Conservation (phyloP, 257 asterid species). For the Ligustrum vulgare region DNA sequence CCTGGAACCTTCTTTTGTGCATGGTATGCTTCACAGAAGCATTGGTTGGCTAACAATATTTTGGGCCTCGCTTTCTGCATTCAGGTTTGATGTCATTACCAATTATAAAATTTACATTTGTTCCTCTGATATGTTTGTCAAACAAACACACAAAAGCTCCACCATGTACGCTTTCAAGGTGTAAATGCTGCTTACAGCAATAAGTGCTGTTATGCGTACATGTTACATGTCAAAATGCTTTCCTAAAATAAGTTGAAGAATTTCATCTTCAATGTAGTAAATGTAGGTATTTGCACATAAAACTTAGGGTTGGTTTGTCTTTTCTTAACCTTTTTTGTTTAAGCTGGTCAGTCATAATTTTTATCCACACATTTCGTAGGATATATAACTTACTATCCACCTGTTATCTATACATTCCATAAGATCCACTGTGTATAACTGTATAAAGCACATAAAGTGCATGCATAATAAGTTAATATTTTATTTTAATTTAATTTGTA, state of each 20-base stretch:
- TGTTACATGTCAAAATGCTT: not conserved
- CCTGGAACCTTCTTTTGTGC: slow-evolving; percentile 96
- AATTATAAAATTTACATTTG: not conserved
- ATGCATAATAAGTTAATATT: not conserved
- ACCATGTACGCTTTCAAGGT: not conserved
- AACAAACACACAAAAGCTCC: slow-evolving; percentile 16
- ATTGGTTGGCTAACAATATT: slow-evolving; percentile 95
- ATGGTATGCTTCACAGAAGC: slow-evolving; percentile 96
- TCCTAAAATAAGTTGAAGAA: not conserved
- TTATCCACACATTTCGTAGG: too few relatives aligned
- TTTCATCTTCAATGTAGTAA: not conserved
- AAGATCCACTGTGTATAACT: too few relatives aligned
- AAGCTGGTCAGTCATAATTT: too few relatives aligned
- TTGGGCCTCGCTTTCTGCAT: slow-evolving; percentile 96
- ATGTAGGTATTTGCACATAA: not conserved
- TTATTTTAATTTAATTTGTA: not conserved
- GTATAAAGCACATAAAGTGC: not conserved
- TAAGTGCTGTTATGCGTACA: not conserved
- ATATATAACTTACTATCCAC: too few relatives aligned
- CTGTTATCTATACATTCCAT: too few relatives aligned
- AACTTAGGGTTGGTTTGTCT: too few relatives aligned
- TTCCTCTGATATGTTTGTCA: not conserved
- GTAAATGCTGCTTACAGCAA: not conserved
- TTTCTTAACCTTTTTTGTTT: too few relatives aligned
- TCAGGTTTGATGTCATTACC: slow-evolving; percentile 54